Conservation (phyloP, 805 yeast genomes). For the Pichia ethanolica region DNA sequence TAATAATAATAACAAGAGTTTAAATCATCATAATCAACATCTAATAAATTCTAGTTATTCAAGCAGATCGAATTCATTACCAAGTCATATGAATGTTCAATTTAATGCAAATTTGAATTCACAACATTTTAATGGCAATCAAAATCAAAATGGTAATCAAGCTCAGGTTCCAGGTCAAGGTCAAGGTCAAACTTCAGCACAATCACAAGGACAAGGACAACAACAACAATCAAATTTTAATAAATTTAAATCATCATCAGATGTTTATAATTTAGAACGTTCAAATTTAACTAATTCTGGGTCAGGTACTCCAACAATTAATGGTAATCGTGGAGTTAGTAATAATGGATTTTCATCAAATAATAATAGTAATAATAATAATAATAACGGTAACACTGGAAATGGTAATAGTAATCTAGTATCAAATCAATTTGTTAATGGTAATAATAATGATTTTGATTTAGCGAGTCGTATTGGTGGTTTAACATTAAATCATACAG, state of each 20-base stretch:
- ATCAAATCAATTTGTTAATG: constrained; percentile 2
- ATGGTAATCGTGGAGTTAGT: not conserved
- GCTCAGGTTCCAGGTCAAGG: no score
- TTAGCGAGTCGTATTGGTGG: constrained; percentile 17
- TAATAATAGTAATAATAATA: not conserved
- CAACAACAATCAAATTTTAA: not conserved
- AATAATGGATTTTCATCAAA: no score
- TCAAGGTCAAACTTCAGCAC: not conserved
- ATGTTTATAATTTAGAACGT: constrained; percentile 1
- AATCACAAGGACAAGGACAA: not conserved
- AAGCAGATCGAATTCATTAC: constrained; percentile 12
- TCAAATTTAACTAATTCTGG: not conserved
- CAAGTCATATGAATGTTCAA: constrained; percentile 5
- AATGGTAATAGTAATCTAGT: not conserved
- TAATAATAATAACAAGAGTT: not conserved
- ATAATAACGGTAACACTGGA: not conserved
- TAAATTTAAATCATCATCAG: constrained; percentile 1
- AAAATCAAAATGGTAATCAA: not conserved
- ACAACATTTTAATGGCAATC: not conserved
- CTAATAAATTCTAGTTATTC: constrained; percentile 2
- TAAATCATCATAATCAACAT: not conserved
- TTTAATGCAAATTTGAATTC: not conserved
- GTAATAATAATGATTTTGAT: constrained; percentile 5
- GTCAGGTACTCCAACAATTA: not conserved
- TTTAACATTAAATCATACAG: constrained; percentile 12